Base-by-base conservation (phyloP, 768 basidiomycete genomes). In the Holtermanniella nyarrowii region DNA sequence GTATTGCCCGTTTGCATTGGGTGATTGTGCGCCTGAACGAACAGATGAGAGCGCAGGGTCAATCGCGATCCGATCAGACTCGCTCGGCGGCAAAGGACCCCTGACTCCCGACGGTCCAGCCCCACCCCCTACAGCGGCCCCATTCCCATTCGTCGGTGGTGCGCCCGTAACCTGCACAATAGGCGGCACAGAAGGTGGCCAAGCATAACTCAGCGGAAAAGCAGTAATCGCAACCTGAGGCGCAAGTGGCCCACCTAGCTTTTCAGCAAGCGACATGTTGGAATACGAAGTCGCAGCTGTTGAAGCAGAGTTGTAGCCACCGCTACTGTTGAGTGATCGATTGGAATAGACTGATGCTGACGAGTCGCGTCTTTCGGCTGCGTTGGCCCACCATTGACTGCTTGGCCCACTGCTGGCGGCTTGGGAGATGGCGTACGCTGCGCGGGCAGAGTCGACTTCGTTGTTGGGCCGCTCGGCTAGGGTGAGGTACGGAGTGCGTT, bases 311-410 rank as follows among this genome's bases (percentile, higher is more conserved):
- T 44, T 42, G 41, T 55, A 41, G 46, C 50, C 18, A 46, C 26
- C 1, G 16, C 48, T 18, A 54, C 74, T 74, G 60, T 77, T 78
- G 56, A 61, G 24, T 57, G 82, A 79, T 51, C 78, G 76, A 62
- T 78, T 82, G 56, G 83, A 78, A 68, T 84, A 81, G 63, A 82
- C 73, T 46, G 84, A 82, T 47, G 84, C 80, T 53, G 81, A 72
- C 26, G 84, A 83, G 65, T 87, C 85, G 53, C 86, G 81, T 67
- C 84, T 76, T 59, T 85, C 84, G 58, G 77, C 7, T 11, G 18
- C n/a, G 18, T 44, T 44, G n/a, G n/a, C n/a, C 31, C 31, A 37
- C 31, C 31, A 37, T 16, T 37, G 31, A 37, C 31, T 16, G 31
- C 31, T 37, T 16, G 31, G 31, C 10, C 31, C 31, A 16, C 31